Evolutionary conservation across 331 rosid genomes (phyloP), one percentile per base, ranked within the genome.

Genomic region (Cucumis variabilis): DNA sequence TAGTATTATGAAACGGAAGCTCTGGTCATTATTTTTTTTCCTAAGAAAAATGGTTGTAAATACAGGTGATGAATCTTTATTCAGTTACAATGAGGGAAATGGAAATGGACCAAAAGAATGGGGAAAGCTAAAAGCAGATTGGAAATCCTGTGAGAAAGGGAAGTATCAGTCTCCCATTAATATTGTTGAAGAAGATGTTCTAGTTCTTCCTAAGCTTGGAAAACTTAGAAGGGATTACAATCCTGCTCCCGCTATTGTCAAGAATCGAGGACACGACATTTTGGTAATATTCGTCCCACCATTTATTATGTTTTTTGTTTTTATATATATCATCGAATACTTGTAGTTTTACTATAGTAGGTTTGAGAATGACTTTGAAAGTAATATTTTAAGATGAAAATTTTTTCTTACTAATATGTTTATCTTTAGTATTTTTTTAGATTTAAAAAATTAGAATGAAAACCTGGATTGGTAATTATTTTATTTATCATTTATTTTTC

Each of bases 161-260:
- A 92, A 91, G 88, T 53, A 44, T 77, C 99, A 96, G 82, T 96
- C 98, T 90, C 99, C 99, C 7, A 95, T 96, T 82, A 96, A 96
- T 89, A 72, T 96, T 76, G 80, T 17, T 19, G 66, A 88, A 30
- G 23, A 84, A 77, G 87, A 89, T 55, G 95, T 91, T 19, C 78
- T 88, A 30, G 90, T 89, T 73, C 28, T 74, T 82, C 90, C 94
- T 24, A 28, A 55, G 9, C 84, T 95, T 80, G 98, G 95, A 19
- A 92, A 89, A 79, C 90, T 96, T 82, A 20, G 72, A 84, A 86
- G 85, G 74, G 88, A 85, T 53, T 94, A 95, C 90, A 92, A 91
- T 78, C 93, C 92, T 6, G 91, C 95, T 58, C 95, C 89, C 37
- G 96, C 98, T 83, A 19, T 60, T 16, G 63, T 95, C 53, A 87